Base-by-base conservation (phyloP, 495 filamentous ascomycete genomes). In the Hyaloscypha hepaticicola region DNA sequence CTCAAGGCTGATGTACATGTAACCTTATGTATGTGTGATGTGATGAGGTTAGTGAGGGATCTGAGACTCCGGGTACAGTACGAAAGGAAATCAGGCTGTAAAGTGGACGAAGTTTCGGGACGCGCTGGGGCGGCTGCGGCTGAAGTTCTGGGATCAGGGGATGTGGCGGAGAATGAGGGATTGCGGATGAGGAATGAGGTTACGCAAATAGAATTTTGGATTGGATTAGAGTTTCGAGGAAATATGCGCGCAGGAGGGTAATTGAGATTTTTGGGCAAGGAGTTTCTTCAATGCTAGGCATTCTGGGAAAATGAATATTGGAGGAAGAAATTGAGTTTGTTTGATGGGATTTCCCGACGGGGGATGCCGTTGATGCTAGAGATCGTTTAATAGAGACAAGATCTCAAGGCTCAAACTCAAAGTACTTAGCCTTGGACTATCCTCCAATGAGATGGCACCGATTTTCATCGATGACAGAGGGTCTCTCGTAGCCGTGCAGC, bases 401-500 rank as follows among this genome's bases (percentile, higher is more conserved):
- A 45, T 16, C 11, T 21, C 24, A 33, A 28, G 33, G 8, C n/a
- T n/a, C n/a, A n/a, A 45, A 45, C 11, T 21, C 24, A 33, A 28
- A 56, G 8, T 26, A 21, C 22, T 26, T 8, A 33, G 53, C 53
- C 28, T 56, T 28, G 25, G 28, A 11, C 53, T 26, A 26, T 22
- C 51, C 31, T 33, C 31, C 31, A 33, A 33, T 33, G 31, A 33
- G 31, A 33, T 4, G 38, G 38, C 38, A 3, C 11, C 38, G 19
- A 45, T 9, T 5, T 34, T 16, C 38, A 19, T 45, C 0, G 38
- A 16, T 16, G 38, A 16, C 38, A 45, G 19, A 45, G 19, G 4
- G 38, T 45, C 19, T 45, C 19, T 50, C 34, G 48, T 61, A 61
- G 49, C 45, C 60, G 49, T 62, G 60, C 45, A 55, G 38, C 12